These are phyloP conservation scores for Kazachstania sp. DNA, from an alignment of 1,139 yeast genomes.

Conservation along the genomic window DNA sequence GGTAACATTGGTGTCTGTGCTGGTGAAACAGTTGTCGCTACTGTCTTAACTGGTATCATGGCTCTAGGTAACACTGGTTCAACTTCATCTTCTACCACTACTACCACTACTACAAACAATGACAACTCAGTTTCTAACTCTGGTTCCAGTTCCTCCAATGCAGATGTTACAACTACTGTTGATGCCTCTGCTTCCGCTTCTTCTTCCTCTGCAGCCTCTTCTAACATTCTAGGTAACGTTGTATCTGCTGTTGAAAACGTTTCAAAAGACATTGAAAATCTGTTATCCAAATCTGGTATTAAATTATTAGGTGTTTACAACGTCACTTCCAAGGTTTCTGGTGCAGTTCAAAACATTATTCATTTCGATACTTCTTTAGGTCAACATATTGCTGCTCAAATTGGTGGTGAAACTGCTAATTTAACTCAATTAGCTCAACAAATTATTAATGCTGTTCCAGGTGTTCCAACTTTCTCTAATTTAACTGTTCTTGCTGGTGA, in stretches of 20 bases:
- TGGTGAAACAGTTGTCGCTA: slow-evolving; percentile 5
- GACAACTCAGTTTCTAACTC: neutral
- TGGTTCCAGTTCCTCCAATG: neutral
- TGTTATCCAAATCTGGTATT: slow-evolving; percentile 1
- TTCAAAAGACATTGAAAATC: neutral
- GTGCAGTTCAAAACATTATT: neutral
- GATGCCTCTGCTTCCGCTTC: neutral
- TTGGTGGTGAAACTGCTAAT: neutral
- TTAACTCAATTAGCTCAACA: slow-evolving; percentile 3
- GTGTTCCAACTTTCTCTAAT: slow-evolving; percentile 4
- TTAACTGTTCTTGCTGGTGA: neutral
- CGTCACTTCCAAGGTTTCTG: neutral
- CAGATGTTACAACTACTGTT: neutral
- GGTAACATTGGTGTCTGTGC: slow-evolving; percentile 3
- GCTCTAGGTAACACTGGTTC: slow-evolving; percentile 4
- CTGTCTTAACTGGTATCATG: slow-evolving; percentile 4
- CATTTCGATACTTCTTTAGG: slow-evolving; percentile 1
- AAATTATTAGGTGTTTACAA: slow-evolving; percentile 3
- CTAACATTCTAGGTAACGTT: neutral
- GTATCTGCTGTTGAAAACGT: neutral
- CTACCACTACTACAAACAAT: neutral
- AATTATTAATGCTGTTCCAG: slow-evolving; percentile 4
- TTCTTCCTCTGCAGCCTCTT: neutral
- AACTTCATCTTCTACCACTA: neutral
- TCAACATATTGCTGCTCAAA: slow-evolving; percentile 4